Conservation (phyloP, 768 basidiomycete species). For the Suillus placidus region DNA sequence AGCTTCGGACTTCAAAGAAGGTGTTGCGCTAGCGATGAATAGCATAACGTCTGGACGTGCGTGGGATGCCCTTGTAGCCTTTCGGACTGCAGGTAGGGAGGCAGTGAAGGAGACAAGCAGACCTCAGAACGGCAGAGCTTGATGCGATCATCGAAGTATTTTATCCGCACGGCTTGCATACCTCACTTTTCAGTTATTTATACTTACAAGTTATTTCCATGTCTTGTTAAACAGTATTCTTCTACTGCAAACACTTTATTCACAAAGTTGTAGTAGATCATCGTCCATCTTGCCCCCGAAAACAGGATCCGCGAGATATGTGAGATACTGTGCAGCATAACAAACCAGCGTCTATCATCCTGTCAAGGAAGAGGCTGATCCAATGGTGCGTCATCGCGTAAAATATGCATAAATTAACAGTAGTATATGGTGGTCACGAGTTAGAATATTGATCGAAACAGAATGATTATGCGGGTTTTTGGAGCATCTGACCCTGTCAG, state of each 20-base stretch:
- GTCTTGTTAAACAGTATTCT: not conserved
- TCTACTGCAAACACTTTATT: not conserved
- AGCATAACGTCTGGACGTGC: slow-evolving; percentile 62
- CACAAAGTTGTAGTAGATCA: not conserved
- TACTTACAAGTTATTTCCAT: not conserved
- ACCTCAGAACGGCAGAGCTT: not conserved
- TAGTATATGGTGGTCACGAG: too few species aligned
- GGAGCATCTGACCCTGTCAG: too few species aligned
- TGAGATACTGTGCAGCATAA: too few species aligned
- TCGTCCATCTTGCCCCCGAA: not conserved
- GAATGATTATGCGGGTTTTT: too few species aligned
- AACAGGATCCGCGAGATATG: not conserved
- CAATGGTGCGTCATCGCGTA: too few species aligned
- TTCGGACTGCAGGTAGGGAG: slow-evolving; percentile 44
- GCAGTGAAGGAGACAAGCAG: slow-evolving; percentile 2
- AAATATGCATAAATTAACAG: too few species aligned
- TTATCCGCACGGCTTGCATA: not conserved
- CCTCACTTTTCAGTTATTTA: not conserved
- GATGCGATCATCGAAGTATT: not conserved
- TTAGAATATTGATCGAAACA: too few species aligned
- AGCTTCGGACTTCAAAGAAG: slow-evolving; percentile 69
- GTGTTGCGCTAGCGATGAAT: slow-evolving; percentile 66
- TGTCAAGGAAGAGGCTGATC: too few species aligned
- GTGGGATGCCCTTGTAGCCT: slow-evolving; percentile 56
- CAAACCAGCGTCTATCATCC: too few species aligned